Conservation (phyloP, 1,284 basidiomycete species). For the Puccinia novopanici region DNA sequence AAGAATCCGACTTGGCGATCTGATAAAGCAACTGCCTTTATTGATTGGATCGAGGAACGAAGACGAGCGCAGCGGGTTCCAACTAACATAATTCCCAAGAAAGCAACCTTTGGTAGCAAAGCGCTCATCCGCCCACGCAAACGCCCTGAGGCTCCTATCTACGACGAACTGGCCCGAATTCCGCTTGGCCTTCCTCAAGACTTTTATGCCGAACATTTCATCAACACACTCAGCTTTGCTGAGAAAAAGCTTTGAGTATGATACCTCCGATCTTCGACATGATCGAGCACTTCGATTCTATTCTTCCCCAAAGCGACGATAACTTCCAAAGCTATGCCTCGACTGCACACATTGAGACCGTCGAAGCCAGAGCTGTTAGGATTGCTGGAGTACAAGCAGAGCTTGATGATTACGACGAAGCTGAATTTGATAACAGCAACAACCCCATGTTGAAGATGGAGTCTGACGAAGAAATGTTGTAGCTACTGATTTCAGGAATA, state of each 20-base stretch:
- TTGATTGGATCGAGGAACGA: constrained; percentile 36
- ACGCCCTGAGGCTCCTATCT: constrained; percentile 6
- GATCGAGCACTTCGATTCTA: background rate
- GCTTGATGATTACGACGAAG: background rate
- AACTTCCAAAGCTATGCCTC: background rate
- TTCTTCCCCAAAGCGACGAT: background rate
- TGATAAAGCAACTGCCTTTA: constrained; percentile 23
- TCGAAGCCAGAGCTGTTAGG: no score
- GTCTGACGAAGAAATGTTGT: constrained; percentile 28
- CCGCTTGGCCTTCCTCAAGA: constrained; percentile 38
- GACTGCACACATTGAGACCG: background rate
- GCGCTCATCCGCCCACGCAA: constrained; percentile 3
- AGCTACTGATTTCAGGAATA: no score
- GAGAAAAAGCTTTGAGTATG: constrained; percentile 4
- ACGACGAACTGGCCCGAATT: constrained; percentile 15
- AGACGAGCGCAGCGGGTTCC: background rate
- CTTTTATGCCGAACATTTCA: constrained; percentile 9
- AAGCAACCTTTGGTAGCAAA: background rate
- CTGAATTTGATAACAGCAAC: background rate
- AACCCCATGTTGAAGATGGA: constrained; percentile 4
- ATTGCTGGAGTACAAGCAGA: background rate
- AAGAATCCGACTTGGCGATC: constrained; percentile 24
- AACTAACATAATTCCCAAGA: background rate
- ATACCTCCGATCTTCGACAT: constrained; percentile 7
- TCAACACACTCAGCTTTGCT: constrained; percentile 7